phyloP scores from a whole-genome alignment of 2,329 filamentous ascomycete genomes.

The Corynespora cassiicola region DNA sequence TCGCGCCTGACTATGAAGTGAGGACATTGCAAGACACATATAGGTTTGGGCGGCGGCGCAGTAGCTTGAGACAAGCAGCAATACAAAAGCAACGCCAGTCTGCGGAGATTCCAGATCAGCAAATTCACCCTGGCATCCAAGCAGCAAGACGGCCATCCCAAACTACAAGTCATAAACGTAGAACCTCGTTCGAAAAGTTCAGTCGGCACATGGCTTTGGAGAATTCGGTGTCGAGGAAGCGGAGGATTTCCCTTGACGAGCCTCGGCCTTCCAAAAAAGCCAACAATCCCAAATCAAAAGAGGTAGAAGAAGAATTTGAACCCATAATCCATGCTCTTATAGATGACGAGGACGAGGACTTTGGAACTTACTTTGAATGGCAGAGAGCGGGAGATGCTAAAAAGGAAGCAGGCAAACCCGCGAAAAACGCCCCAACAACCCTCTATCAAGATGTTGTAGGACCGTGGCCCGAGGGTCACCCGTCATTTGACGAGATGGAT shows the following conservation, averaged over 20 bases:
- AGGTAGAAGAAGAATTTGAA: too few relatives aligned
- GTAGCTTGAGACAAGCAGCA: background rate
- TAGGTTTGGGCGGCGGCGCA: background rate
- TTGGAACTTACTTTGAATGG: too few relatives aligned
- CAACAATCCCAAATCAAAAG: too few relatives aligned
- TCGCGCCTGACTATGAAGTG: background rate
- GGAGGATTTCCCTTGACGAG: too few relatives aligned
- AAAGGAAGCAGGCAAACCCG: too few relatives aligned
- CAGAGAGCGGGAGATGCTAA: too few relatives aligned
- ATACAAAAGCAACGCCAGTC: background rate
- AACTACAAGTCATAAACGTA: background rate
- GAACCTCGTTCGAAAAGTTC: background rate
- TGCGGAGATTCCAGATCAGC: background rate
- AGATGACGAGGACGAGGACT: too few relatives aligned
- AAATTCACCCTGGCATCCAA: background rate
- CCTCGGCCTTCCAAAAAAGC: too few relatives aligned
- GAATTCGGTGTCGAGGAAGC: too few relatives aligned
- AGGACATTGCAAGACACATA: background rate
- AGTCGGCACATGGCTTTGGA: background rate
- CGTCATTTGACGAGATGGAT: slow-evolving; percentile 2
- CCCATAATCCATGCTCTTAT: too few relatives aligned
- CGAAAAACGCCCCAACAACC: background rate
- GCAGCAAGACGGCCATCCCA: background rate
- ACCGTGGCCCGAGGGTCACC: slow-evolving; percentile 1
- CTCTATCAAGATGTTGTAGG: background rate